Evolutionary conservation across 2,329 filamentous ascomycete genomes (phyloP).

Genomic region (Erysiphe pulchra): DNA sequence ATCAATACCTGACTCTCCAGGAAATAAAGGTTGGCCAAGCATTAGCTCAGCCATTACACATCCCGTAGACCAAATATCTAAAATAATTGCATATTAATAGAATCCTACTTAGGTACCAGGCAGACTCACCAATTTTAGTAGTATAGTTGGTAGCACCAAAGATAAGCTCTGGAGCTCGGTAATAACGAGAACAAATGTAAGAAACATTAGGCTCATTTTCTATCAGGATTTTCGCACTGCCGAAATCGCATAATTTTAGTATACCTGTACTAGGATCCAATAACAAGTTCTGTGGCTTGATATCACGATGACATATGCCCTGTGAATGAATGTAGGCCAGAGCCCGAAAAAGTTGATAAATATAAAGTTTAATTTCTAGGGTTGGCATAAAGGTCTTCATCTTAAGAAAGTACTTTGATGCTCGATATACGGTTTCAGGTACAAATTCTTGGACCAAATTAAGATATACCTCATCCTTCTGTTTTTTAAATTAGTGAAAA

Average conservation of each 20-base stretch:
- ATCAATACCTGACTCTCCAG: slow-evolving; percentile 93
- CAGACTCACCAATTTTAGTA: slow-evolving; percentile 78
- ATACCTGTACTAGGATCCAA: slow-evolving; percentile 78
- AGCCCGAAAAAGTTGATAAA: slow-evolving; percentile 95
- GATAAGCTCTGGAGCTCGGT: slow-evolving; percentile 90
- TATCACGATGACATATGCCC: slow-evolving; percentile 95
- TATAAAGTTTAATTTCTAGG: slow-evolving; percentile 96
- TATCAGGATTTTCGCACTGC: slow-evolving; percentile 92
- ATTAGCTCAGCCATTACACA: slow-evolving; percentile 99
- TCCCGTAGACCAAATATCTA: slow-evolving; percentile 97
- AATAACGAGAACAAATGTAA: slow-evolving; percentile 98
- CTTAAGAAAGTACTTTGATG: slow-evolving; percentile 98
- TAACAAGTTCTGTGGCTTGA: slow-evolving; percentile 94
- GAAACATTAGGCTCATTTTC: slow-evolving; percentile 98
- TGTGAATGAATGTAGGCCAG: slow-evolving; percentile 98
- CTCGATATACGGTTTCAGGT: slow-evolving; percentile 92
- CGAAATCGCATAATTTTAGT: slow-evolving; percentile 95
- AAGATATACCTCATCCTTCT: slow-evolving; percentile 97
- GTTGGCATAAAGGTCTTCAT: slow-evolving; percentile 99
- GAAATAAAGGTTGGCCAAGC: slow-evolving; percentile 93
- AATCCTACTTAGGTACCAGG: not conserved
- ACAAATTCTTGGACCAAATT: slow-evolving; percentile 97
- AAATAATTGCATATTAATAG: not conserved
- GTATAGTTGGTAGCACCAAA: slow-evolving; percentile 99
- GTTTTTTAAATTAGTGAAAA: slow-evolving; percentile 1